These are phyloP conservation scores for Citrus reticulata DNA, from an alignment of 345 rosid genomes.

Conservation along the genomic window DNA sequence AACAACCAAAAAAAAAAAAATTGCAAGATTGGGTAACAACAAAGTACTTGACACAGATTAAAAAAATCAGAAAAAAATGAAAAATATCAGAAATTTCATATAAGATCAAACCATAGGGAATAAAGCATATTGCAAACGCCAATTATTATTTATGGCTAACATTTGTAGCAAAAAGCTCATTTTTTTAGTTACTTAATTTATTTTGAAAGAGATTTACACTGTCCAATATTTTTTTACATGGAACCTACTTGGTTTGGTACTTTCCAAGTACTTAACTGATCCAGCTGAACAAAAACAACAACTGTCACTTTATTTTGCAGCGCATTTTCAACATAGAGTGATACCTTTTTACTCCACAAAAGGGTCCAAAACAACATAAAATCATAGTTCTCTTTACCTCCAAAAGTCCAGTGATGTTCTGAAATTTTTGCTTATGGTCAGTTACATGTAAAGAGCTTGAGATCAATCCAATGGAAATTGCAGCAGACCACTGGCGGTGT, in stretches of 20 bases:
- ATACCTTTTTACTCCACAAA: not conserved
- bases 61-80: no score
- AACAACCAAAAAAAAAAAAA: not conserved
- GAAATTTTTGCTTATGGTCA: conserved; percentile 75
- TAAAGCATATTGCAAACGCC: not conserved
- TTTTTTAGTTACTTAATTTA: not conserved
- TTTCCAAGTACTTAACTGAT: not conserved
- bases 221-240: not conserved
- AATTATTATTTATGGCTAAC: not conserved
- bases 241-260: not conserved
- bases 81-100: no score
- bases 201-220: not conserved
- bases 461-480: conserved; percentile 86
- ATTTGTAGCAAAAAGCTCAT: not conserved
- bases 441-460: conserved; percentile 74
- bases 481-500: conserved; percentile 94
- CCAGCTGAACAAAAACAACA: not conserved
- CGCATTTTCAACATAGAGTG: not conserved
- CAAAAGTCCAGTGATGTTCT: conserved; percentile 62
- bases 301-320: not conserved
- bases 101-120: not conserved
- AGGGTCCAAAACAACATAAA: conserved; percentile 4
- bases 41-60: not conserved
- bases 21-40: not conserved
- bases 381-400: conserved; percentile 47